Base-by-base conservation (phyloP, 441 rosid species). In the Eruca vesicaria region DNA sequence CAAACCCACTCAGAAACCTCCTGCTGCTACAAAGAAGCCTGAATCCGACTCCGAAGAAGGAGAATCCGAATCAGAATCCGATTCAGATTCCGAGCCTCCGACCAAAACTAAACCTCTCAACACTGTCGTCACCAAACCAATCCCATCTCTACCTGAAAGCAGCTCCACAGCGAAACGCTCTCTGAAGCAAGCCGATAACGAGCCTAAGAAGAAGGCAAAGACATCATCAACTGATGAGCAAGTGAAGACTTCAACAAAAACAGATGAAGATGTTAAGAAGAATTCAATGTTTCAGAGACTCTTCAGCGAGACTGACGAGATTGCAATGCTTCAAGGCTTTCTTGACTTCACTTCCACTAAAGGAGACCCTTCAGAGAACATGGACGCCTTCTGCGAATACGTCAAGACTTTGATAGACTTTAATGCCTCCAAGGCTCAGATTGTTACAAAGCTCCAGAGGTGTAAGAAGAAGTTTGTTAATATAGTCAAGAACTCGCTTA, bases 291-390 rank as follows among this genome's bases (percentile, higher is more conserved):
- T 80, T 33, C 85, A 80, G 64, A 60, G 85, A 9, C 28, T 82
- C 4, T 80, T 82, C 84, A 83, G 86, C 20, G 87, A 79, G 21
- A 79, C 75, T 0, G 87, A 87, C n/a, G 87, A 81, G 38, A 20
- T 83, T 16, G 83, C 45, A 1, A 45, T 88, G 12, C 68, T 84
- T 19, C 66, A 78, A 59, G 87, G 84, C 5, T 26, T 81, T 67
- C 50, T 74, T 16, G 78, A 80, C 15, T 83, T 45, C 59, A 66
- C 63, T 4, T 72, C 74, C 62, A 77, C 68, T 7, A 82, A 73
- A 21, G 15, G 53, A 5, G 75, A 78, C 18, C 84, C 87, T 38
- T 18, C 23, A 86, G 52, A 63, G 0, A 79, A 84, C 11, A 71
- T 61, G 58, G 78, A 14, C 21, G 79, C 45, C 0, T 86, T 88